Conservation (phyloP, 176 grass and related monocot genomes). For the Triticum turgidum region DNA sequence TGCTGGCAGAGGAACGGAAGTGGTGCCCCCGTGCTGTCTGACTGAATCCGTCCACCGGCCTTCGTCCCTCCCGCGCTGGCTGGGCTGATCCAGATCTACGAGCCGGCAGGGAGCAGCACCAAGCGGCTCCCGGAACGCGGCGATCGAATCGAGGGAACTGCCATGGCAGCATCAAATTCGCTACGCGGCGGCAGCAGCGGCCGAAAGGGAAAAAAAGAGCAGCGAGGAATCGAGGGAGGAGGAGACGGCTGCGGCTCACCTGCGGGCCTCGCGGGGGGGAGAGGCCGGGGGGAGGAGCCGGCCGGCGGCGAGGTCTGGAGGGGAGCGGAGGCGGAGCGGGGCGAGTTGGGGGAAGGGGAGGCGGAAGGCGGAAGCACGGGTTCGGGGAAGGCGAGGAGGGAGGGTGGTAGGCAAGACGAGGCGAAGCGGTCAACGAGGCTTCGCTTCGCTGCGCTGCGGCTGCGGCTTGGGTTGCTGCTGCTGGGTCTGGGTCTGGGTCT, state of each 20-base stretch:
- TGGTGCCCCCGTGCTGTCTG: not conserved
- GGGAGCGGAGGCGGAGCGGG: not conserved
- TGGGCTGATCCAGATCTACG: constrained; percentile 32
- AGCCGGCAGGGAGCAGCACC: too few species aligned
- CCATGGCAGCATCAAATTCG: not conserved
- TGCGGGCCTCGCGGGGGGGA: not conserved
- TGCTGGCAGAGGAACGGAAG: not conserved
- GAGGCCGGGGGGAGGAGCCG: not conserved
- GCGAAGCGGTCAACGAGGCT: constrained; percentile 27
- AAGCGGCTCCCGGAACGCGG: not conserved
- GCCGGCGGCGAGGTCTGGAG: constrained; percentile 9
- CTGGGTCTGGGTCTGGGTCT: too few species aligned
- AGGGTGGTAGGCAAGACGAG: not conserved
- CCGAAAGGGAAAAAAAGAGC: not conserved
- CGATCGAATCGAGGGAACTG: not conserved
- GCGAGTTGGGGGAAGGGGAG: not conserved
- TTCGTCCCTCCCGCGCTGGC: not conserved
- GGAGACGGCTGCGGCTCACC: not conserved
- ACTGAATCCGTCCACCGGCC: not conserved
- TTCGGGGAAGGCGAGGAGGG: not conserved
- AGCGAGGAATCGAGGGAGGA: not conserved
- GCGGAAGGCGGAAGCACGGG: constrained; percentile 4
- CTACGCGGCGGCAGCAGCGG: not conserved
- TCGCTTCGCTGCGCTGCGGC: not conserved
- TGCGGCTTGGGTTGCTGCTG: not conserved